phyloP scores from a whole-genome alignment of 2,329 filamentous ascomycete species.

The Colletotrichum eleusines region DNA sequence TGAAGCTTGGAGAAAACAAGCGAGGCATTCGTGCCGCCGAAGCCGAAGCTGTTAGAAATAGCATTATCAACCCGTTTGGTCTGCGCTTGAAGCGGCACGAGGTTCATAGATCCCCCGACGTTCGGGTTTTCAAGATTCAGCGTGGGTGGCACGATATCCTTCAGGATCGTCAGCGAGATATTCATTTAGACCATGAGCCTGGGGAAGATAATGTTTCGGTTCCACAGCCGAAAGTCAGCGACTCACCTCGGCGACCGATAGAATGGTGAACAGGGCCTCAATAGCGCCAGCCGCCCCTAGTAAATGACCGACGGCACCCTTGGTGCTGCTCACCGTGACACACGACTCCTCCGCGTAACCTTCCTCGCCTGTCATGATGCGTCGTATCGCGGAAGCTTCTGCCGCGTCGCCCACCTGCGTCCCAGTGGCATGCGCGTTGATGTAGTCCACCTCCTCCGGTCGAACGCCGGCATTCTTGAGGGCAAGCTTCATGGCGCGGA shows the following conservation, averaged over 20 bases:
- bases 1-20: conserved; percentile 74
- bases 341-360: conserved; percentile 71
- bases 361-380: conserved; percentile 79
- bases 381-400: conserved; percentile 85
- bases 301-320: conserved; percentile 91
- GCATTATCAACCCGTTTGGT: conserved; percentile 77
- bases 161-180: conserved; percentile 25
- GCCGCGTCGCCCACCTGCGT: conserved; percentile 88
- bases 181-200: conserved; percentile 20
- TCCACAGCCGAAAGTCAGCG: conserved; percentile 13
- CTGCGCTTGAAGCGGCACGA: conserved; percentile 81
- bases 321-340: conserved; percentile 91
- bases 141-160: conserved; percentile 88
- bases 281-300: conserved; percentile 92
- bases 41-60: conserved; percentile 96
- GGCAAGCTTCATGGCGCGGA: conserved; percentile 86
- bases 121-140: conserved; percentile 80
- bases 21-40: conserved; percentile 95
- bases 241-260: conserved; percentile 82
- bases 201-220: conserved; percentile 40
- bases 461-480: conserved; percentile 77
- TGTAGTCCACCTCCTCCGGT: conserved; percentile 83
- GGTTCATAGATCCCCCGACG: conserved; percentile 82
- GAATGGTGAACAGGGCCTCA: conserved; percentile 86
- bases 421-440: conserved; percentile 96